Conservation (phyloP, 495 filamentous ascomycete genomes). For the Hypoxylon crocopeplum region DNA sequence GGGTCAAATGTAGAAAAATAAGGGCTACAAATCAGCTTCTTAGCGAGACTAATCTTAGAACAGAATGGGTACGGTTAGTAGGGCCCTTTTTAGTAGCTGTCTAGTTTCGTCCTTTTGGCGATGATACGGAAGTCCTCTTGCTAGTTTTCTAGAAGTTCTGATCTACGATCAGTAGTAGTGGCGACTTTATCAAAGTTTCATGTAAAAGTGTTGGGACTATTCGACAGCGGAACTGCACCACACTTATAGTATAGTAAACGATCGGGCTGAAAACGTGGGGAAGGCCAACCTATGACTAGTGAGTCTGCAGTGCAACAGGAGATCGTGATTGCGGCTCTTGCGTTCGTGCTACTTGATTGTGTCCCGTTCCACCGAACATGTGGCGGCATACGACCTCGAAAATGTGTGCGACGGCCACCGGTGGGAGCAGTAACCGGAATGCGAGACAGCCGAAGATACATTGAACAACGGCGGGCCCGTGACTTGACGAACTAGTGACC, state of each 20-base stretch:
- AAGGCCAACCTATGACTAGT: background rate
- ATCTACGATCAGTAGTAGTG: no score
- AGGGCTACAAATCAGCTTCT: conserved; percentile 7
- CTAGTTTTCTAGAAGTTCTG: conserved; percentile 2
- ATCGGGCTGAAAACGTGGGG: background rate
- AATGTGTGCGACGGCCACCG: no score
- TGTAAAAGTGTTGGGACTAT: no score
- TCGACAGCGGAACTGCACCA: no score
- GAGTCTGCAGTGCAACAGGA: conserved; percentile 15
- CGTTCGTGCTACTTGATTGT: background rate
- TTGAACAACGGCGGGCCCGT: no score
- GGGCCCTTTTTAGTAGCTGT: background rate
- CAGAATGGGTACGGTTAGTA: conserved; percentile 11
- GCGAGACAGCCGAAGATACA: background rate
- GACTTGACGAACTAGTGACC: no score
- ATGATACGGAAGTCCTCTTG: background rate
- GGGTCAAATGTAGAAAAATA: conserved; percentile 10
- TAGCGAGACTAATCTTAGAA: conserved; percentile 8
- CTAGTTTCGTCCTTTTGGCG: conserved; percentile 17
- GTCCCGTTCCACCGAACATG: background rate
- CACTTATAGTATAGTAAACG: no score
- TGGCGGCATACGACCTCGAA: background rate
- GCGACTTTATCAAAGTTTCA: no score
- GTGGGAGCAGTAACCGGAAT: background rate
- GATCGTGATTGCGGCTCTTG: conserved; percentile 14